A percentile compares a stretch with the other conserved stretches of the same genome.
Evolutionary conservation across 306 rosid genomes (phyloP).

Genomic region (Casuarina glauca): DNA sequence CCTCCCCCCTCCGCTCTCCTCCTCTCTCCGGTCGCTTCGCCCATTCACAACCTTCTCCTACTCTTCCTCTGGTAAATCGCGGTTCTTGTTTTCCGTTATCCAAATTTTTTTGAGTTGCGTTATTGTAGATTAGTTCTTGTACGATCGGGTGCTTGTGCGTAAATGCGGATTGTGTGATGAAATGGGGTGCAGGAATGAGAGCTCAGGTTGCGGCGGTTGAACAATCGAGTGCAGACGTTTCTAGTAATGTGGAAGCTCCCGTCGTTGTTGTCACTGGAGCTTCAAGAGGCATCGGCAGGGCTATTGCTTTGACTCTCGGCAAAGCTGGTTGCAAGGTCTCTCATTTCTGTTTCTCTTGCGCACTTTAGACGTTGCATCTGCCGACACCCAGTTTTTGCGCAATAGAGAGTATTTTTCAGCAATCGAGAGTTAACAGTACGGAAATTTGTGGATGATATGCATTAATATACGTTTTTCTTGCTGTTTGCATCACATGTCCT

Average conservation of each 20-base stretch:
- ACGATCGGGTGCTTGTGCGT: background rate
- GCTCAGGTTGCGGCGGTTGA: constrained; percentile 75
- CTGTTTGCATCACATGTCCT: too few relatives aligned
- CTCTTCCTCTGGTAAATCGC: constrained; percentile 46
- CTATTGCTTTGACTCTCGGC: constrained; percentile 79
- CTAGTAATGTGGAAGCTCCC: constrained; percentile 67
- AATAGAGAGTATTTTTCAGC: background rate
- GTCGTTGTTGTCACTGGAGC: constrained; percentile 95
- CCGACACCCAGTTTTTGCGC: background rate
- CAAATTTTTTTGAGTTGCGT: constrained; percentile 16
- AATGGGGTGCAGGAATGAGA: constrained; percentile 51
- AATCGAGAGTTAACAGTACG: background rate
- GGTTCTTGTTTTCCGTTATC: constrained; percentile 2
- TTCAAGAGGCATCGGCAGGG: constrained; percentile 89
- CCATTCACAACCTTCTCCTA: constrained; percentile 40
- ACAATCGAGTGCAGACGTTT: constrained; percentile 50
- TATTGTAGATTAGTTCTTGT: background rate
- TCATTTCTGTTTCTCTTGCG: background rate
- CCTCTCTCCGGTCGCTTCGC: constrained; percentile 23
- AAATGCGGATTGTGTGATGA: background rate
- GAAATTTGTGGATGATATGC: background rate
- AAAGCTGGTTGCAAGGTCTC: constrained; percentile 92
- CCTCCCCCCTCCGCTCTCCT: constrained; percentile 38
- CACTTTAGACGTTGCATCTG: constrained; percentile 1
- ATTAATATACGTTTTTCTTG: background rate